Evolutionary conservation across 495 filamentous ascomycete genomes (phyloP).

Genomic region (Xylaria cubensis): DNA sequence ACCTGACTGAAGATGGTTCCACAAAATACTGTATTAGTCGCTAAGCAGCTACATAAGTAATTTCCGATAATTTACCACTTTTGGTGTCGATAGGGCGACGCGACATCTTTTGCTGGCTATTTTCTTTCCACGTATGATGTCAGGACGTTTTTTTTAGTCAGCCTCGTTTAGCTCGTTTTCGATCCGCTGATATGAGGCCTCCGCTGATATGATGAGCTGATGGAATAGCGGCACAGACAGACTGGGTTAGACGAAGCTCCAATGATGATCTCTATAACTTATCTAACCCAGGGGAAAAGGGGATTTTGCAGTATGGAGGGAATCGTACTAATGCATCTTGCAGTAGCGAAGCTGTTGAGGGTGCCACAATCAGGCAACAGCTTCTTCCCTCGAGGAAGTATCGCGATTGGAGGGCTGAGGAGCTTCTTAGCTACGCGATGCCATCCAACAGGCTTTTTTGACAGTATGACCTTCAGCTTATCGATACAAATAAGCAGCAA

Average conservation of each 20-base stretch:
- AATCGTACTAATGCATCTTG: slow-evolving; percentile 8
- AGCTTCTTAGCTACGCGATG: slow-evolving; percentile 2
- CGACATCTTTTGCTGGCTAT: not conserved
- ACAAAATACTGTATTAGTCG: slow-evolving; percentile 4
- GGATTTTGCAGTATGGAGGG: not conserved
- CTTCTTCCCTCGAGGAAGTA: too few relatives aligned
- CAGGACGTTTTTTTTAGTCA: not conserved
- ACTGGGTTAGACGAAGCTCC: not conserved
- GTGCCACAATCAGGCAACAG: slow-evolving; percentile 4
- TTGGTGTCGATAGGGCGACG: not conserved
- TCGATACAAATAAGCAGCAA: slow-evolving; percentile 6
- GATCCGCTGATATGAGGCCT: not conserved
- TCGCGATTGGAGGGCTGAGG: not conserved
- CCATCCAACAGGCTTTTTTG: not conserved
- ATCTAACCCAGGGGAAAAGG: not conserved
- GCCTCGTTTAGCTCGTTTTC: not conserved
- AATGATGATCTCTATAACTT: slow-evolving; percentile 10
- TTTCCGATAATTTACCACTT: slow-evolving; percentile 4
- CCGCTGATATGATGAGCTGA: slow-evolving; percentile 14
- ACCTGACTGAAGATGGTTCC: not conserved
- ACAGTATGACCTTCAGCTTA: not conserved
- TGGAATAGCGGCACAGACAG: slow-evolving; percentile 1
- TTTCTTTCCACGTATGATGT: not conserved
- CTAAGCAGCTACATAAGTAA: not conserved
- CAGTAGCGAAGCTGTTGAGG: not conserved